Percentiles rank a stretch among this genome's conserved stretches.
Evolutionary conservation across 148 eudicot species (phyloP).

Genomic region (Rhododendron mucronatum): DNA sequence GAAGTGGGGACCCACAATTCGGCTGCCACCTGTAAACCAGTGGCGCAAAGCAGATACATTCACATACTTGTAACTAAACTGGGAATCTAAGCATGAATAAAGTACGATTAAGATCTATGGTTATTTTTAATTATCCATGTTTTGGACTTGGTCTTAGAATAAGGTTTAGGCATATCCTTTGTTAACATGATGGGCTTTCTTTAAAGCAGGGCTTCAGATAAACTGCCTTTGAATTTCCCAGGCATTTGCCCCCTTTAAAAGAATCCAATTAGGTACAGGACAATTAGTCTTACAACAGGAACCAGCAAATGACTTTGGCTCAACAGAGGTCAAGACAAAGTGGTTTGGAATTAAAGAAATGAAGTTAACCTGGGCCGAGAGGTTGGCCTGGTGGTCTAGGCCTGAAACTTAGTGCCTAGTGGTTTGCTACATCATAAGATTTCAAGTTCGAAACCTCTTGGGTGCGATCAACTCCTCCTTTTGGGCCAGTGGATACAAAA

Average conservation of each 20-base stretch:
- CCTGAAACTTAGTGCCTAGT: background rate
- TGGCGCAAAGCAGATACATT: background rate
- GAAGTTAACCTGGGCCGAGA: background rate
- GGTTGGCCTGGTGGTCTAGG: background rate
- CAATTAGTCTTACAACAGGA: background rate
- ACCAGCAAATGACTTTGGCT: conserved; percentile 11
- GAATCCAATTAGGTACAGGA: conserved; percentile 10
- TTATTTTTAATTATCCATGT: background rate
- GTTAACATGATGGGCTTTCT: conserved; percentile 6
- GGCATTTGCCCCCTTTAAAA: conserved; percentile 9
- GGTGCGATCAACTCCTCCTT: background rate
- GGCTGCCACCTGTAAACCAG: background rate
- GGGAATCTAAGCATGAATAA: background rate
- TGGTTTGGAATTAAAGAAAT: conserved; percentile 2
- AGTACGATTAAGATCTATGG: background rate
- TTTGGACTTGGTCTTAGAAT: conserved; percentile 7
- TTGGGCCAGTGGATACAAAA: too few relatives aligned
- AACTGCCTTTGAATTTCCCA: conserved; percentile 6
- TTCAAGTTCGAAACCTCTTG: too few relatives aligned
- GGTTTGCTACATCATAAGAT: background rate
- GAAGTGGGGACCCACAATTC: background rate
- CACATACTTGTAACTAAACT: background rate
- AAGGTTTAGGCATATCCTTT: conserved; percentile 3
- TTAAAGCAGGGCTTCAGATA: conserved; percentile 3
- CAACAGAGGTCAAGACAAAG: conserved; percentile 21